Evolutionary conservation across 805 yeast species (phyloP).

Genomic region (Tetrapisispora namnaoensis): DNA sequence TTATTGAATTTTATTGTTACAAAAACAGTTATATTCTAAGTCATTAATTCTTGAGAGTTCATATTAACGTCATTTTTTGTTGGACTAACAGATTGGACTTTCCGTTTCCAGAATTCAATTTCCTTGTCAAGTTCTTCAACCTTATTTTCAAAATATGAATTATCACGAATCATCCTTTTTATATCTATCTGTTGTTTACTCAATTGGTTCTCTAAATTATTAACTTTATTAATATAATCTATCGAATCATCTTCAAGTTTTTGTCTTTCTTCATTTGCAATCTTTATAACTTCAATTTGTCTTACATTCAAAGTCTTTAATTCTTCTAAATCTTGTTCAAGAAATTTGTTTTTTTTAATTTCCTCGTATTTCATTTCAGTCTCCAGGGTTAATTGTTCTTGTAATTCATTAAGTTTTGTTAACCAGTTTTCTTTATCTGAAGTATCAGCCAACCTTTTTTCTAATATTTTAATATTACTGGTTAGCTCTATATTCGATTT

Average conservation of each 20-base stretch:
- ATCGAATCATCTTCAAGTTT: conserved; percentile 43
- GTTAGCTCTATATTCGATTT: conserved; percentile 45
- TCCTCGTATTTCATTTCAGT: conserved; percentile 42
- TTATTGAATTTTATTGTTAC: no score
- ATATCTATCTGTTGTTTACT: conserved; percentile 35
- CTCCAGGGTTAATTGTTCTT: conserved; percentile 38
- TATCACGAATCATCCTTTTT: conserved; percentile 47
- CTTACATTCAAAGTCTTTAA: conserved; percentile 42
- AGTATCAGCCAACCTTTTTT: conserved; percentile 39
- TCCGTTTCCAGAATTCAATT: conserved; percentile 44
- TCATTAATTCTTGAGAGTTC: conserved; percentile 5
- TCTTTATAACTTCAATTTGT: conserved; percentile 40
- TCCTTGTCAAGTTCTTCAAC: conserved; percentile 47
- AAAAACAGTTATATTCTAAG: background rate
- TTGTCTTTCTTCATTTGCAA: conserved; percentile 51
- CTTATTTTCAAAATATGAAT: conserved; percentile 44
- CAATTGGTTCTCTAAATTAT: conserved; percentile 35
- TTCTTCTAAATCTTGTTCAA: conserved; percentile 47
- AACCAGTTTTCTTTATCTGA: conserved; percentile 53
- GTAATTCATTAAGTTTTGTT: conserved; percentile 43
- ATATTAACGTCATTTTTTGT: conserved; percentile 1
- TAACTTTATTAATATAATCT: conserved; percentile 37
- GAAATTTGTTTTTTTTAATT: conserved; percentile 38
- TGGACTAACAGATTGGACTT: conserved; percentile 19
- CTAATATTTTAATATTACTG: conserved; percentile 36